Percentiles rank a stretch among this genome's conserved stretches.
These are phyloP conservation scores for Mikania micrantha DNA, from an alignment of 129 eudicot genomes.

Conservation along the genomic window DNA sequence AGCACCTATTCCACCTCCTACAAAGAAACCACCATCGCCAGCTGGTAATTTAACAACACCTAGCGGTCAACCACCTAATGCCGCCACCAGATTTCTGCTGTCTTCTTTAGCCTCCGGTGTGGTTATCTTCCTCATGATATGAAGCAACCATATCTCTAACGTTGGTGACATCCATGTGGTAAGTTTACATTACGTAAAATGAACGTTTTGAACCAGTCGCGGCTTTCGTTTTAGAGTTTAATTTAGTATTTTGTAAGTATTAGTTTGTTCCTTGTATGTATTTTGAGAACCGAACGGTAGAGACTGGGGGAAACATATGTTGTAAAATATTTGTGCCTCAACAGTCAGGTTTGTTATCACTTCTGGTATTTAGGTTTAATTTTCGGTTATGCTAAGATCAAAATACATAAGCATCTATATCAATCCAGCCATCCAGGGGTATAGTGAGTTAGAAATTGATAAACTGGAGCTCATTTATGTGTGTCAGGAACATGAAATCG, in stretches of 20 bases:
- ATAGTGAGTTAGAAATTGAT: no score
- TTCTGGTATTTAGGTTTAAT: background rate
- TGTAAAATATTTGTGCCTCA: conserved; percentile 19
- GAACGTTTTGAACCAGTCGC: conserved; percentile 16
- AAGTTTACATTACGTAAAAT: conserved; percentile 8
- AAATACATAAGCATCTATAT: no score
- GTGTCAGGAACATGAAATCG: no score
- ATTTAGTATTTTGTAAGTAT: conserved; percentile 20
- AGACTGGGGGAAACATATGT: conserved; percentile 12
- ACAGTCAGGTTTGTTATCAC: background rate
- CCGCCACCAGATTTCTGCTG: conserved; percentile 22
- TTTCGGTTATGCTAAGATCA: no score
- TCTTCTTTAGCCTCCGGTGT: conserved; percentile 28
- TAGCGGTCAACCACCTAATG: conserved; percentile 44
- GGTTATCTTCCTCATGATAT: conserved; percentile 22
- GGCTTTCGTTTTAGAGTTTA: background rate
- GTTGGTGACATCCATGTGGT: background rate
- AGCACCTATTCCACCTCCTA: conserved; percentile 58
- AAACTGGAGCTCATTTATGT: no score
- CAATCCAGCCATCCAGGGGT: no score
- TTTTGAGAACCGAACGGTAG: conserved; percentile 17
- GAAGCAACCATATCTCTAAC: background rate
- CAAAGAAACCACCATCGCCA: conserved; percentile 20
- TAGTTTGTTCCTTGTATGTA: conserved; percentile 22
- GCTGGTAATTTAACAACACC: conserved; percentile 40